Evolutionary conservation across 139 green algal genomes (phyloP).

Genomic region (Asterochloris sp.): DNA sequence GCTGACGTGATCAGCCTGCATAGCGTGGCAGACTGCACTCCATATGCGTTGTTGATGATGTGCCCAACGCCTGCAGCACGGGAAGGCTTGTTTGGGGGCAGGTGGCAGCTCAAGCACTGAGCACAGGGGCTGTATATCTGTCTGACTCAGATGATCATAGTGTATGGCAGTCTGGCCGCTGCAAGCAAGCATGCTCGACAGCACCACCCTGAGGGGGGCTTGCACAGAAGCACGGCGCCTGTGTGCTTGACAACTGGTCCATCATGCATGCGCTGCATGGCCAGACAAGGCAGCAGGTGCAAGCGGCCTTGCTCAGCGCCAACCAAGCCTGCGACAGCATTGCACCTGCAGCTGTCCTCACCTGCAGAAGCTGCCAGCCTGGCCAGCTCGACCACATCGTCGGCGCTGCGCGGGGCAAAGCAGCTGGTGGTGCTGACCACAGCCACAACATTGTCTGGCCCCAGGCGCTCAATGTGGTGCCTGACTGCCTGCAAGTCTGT

Average conservation of each 20-base stretch:
- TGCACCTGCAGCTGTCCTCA: not conserved
- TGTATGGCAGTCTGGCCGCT: too few relatives aligned
- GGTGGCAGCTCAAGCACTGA: too few relatives aligned
- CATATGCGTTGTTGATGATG: slow-evolving; percentile 98
- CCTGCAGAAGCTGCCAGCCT: slow-evolving; percentile 43
- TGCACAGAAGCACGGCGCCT: too few relatives aligned
- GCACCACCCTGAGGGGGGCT: too few relatives aligned
- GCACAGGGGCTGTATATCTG: too few relatives aligned
- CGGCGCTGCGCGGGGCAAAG: slow-evolving; percentile 83
- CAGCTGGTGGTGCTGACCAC: slow-evolving; percentile 91
- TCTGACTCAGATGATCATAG: too few relatives aligned
- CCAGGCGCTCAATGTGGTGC: slow-evolving; percentile 35
- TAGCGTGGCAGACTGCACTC: slow-evolving; percentile 70
- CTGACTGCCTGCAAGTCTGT: slow-evolving; percentile 74
- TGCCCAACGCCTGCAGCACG: slow-evolving; percentile 58
- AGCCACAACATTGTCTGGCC: slow-evolving; percentile 46
- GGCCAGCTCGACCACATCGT: slow-evolving; percentile 69
- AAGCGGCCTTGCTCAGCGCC: too few relatives aligned
- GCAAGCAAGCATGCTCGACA: too few relatives aligned
- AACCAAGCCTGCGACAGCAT: not conserved
- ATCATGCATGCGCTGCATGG: not conserved
- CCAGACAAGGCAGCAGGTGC: not conserved
- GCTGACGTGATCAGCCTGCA: slow-evolving; percentile 39
- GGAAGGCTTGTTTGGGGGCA: slow-evolving; percentile 31
- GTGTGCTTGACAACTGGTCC: too few relatives aligned